Evolutionary conservation across 805 yeast genomes (phyloP).

Genomic region (Yamadazyma sp.): DNA sequence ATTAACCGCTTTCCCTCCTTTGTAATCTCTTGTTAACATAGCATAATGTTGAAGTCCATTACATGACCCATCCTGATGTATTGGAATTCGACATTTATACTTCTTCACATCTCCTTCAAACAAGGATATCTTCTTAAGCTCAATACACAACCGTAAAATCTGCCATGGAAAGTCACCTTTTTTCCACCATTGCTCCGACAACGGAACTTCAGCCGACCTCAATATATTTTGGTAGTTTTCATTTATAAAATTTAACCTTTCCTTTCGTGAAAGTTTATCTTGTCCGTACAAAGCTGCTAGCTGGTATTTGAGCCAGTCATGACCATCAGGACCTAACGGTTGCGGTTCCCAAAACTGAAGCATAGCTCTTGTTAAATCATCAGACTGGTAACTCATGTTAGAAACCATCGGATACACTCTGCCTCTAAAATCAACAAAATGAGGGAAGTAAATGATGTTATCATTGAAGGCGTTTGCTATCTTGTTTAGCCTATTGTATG

Average conservation of each 20-base stretch:
- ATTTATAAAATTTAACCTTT: constrained; percentile 28
- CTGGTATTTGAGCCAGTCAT: constrained; percentile 40
- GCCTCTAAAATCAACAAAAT: constrained; percentile 41
- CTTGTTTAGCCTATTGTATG: constrained; percentile 19
- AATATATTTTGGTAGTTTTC: constrained; percentile 21
- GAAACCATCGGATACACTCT: constrained; percentile 42
- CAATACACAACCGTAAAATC: constrained; percentile 34
- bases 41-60: constrained; percentile 49
- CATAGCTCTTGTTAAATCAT: constrained; percentile 33
- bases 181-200: constrained; percentile 35
- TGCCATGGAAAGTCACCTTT: constrained; percentile 43
- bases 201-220: constrained; percentile 30
- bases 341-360: constrained; percentile 39
- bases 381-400: constrained; percentile 33
- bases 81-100: constrained; percentile 31
- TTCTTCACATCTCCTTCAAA: constrained; percentile 16
- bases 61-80: constrained; percentile 47
- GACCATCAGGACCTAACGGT: constrained; percentile 36
- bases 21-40: constrained; percentile 37
- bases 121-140: constrained; percentile 23
- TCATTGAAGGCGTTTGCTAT: constrained; percentile 27
- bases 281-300: constrained; percentile 34
- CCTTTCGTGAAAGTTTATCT: constrained; percentile 25
- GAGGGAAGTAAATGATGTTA: constrained; percentile 36
- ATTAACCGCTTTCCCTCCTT: constrained; percentile 42